These are phyloP conservation scores for Arthrobotrys pseudoclavata DNA, from an alignment of 2,329 filamentous ascomycete species.

Conservation along the genomic window DNA sequence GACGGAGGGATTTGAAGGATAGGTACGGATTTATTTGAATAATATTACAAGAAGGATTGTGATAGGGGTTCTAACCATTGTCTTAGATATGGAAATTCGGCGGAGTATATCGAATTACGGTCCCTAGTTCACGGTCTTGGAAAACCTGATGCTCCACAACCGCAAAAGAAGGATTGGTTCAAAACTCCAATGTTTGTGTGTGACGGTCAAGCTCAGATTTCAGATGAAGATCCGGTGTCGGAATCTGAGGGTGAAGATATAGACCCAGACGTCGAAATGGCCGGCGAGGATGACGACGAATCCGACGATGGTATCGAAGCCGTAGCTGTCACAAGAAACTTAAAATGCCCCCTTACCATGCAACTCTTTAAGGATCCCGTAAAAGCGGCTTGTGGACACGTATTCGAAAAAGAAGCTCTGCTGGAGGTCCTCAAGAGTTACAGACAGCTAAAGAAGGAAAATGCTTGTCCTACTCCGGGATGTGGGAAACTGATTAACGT, in stretches of 20 bases:
- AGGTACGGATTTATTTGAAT: conserved; percentile 24
- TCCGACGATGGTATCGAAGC: conserved; percentile 56
- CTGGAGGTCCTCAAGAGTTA: conserved; percentile 33
- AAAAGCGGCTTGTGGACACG: conserved; percentile 38
- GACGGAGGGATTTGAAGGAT: conserved; percentile 49
- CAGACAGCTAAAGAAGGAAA: conserved; percentile 39
- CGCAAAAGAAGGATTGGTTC: conserved; percentile 54
- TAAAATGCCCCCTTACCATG: conserved; percentile 55
- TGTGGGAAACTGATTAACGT: conserved; percentile 38
- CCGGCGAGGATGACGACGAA: conserved; percentile 21
- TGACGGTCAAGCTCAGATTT: conserved; percentile 37
- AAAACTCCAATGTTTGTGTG: conserved; percentile 52
- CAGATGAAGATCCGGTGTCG: conserved; percentile 50
- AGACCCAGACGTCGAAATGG: conserved; percentile 46
- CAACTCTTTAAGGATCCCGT: conserved; percentile 48
- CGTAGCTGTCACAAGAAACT: conserved; percentile 28
- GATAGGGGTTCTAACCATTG: background rate
- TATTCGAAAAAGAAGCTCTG: conserved; percentile 45
- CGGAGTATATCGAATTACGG: conserved; percentile 50
- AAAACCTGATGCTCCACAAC: conserved; percentile 38
- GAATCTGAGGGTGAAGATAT: conserved; percentile 40
- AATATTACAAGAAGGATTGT: background rate
- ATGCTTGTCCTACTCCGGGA: conserved; percentile 38
- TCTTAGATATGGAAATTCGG: conserved; percentile 46
- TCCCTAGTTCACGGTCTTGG: conserved; percentile 42